These are phyloP conservation scores for Coemansia sp. DNA, from an alignment of 192 early-diverging fungal genomes.

Conservation along the genomic window DNA sequence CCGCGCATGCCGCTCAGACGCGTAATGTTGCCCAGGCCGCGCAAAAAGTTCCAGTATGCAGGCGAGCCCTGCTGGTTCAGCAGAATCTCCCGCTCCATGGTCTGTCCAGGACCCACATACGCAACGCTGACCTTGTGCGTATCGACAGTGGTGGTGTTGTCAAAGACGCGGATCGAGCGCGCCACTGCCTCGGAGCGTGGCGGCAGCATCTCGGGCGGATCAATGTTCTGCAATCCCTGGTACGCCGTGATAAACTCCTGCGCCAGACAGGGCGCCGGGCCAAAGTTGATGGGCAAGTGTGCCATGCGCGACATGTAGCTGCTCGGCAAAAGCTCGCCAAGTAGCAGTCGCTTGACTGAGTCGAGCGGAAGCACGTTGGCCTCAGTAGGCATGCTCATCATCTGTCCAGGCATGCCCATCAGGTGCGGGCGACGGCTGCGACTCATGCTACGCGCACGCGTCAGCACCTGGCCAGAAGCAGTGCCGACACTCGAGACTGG, in stretches of 20 bases:
- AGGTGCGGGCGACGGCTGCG: conserved; percentile 31
- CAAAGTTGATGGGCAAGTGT: conserved; percentile 33
- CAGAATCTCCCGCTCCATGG: conserved; percentile 80
- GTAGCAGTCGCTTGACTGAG: conserved; percentile 33
- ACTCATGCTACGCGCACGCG: conserved; percentile 33
- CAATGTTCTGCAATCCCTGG: conserved; percentile 61
- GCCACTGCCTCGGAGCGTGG: conserved; percentile 66
- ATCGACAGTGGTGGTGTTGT: conserved; percentile 84
- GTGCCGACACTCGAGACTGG: conserved; percentile 39
- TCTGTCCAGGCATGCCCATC: conserved; percentile 3
- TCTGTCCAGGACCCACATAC: conserved; percentile 85
- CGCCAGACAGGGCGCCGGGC: conserved; percentile 37
- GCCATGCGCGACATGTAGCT: conserved; percentile 8
- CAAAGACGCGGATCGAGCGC: conserved; percentile 77
- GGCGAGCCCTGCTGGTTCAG: conserved; percentile 82
- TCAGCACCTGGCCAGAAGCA: conserved; percentile 2
- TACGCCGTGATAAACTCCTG: conserved; percentile 57
- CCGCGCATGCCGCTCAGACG: conserved; percentile 62
- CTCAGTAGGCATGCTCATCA: conserved; percentile 2
- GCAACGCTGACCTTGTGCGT: conserved; percentile 95
- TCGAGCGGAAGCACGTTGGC: conserved; percentile 22
- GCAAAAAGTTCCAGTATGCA: conserved; percentile 83
- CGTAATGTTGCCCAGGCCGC: conserved; percentile 71
- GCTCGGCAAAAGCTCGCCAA: conserved; percentile 29
- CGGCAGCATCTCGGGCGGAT: conserved; percentile 61